These are phyloP conservation scores for Penicillium arizonense DNA, from an alignment of 495 filamentous ascomycete species.

Conservation along the genomic window DNA sequence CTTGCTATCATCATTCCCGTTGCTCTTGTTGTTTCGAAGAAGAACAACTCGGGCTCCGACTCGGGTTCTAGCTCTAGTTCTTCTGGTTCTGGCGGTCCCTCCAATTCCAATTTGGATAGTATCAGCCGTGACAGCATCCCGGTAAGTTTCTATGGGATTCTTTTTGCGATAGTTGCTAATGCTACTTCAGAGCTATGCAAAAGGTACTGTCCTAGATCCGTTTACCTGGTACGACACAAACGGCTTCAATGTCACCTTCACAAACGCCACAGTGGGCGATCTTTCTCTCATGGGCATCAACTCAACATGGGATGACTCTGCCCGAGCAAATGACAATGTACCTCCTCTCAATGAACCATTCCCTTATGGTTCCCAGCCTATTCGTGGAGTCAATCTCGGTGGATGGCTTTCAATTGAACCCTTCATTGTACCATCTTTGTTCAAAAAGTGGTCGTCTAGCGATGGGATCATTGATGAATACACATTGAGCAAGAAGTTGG, in stretches of 20 bases:
- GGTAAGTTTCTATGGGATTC: conserved; percentile 15
- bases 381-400: conserved; percentile 88
- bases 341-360: conserved; percentile 68
- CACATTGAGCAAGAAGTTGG: conserved; percentile 70
- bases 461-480: conserved; percentile 83
- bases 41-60: conserved; percentile 42
- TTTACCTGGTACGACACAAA: conserved; percentile 90
- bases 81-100: conserved; percentile 33
- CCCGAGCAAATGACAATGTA: conserved; percentile 72
- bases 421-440: conserved; percentile 91
- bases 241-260: conserved; percentile 95
- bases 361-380: conserved; percentile 74
- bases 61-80: conserved; percentile 13
- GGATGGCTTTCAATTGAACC: conserved; percentile 95
- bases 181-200: conserved; percentile 43
- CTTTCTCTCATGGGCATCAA: conserved; percentile 88
- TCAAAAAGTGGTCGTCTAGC: conserved; percentile 59
- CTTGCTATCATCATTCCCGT: conserved; percentile 72
- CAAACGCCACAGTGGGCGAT: conserved; percentile 76
- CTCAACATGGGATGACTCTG: conserved; percentile 82
- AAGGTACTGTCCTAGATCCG: conserved; percentile 81
- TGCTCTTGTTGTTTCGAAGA: conserved; percentile 69
- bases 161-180: neutral
- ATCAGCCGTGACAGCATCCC: conserved; percentile 66
- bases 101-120: conserved; percentile 56